These are phyloP conservation scores for Lepiota venenata DNA, from an alignment of 768 basidiomycete species.

Conservation along the genomic window DNA sequence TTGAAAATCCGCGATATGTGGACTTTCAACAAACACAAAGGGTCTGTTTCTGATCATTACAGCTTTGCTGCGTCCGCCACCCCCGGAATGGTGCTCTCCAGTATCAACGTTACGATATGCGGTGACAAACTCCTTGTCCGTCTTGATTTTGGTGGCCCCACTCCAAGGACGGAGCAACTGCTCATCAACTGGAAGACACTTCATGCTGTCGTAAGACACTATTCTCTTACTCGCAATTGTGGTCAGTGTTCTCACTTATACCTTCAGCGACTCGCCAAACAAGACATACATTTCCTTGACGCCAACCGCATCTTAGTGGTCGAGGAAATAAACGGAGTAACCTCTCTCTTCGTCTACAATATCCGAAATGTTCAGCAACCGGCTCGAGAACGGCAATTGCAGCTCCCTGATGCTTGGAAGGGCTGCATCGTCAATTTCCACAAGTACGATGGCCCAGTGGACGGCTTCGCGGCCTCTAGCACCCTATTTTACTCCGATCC, in stretches of 20 bases:
- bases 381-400: constrained; percentile 46
- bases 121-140: constrained; percentile 42
- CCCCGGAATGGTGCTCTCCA: constrained; percentile 31
- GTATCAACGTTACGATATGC: constrained; percentile 35
- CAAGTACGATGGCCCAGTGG: constrained; percentile 41
- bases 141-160: constrained; percentile 31
- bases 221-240: background rate
- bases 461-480: constrained; percentile 30
- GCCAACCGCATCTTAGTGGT: constrained; percentile 41
- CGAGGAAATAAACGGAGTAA: constrained; percentile 30
- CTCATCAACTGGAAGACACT: constrained; percentile 49
- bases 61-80: constrained; percentile 5
- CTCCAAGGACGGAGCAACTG: constrained; percentile 39
- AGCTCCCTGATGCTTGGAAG: constrained; percentile 53
- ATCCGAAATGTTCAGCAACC: constrained; percentile 40
- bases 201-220: constrained; percentile 37
- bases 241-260: background rate
- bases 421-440: constrained; percentile 43
- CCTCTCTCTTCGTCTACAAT: constrained; percentile 44
- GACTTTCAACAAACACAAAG: constrained; percentile 48
- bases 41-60: constrained; percentile 11
- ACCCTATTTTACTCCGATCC: constrained; percentile 60
- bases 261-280: constrained; percentile 46
- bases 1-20: constrained; percentile 55
- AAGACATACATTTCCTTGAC: constrained; percentile 43